A percentile compares a stretch with the other conserved stretches of the same genome.
phyloP scores from a whole-genome alignment of 2,329 filamentous ascomycete species.

The Lachnellula subtilissima region DNA sequence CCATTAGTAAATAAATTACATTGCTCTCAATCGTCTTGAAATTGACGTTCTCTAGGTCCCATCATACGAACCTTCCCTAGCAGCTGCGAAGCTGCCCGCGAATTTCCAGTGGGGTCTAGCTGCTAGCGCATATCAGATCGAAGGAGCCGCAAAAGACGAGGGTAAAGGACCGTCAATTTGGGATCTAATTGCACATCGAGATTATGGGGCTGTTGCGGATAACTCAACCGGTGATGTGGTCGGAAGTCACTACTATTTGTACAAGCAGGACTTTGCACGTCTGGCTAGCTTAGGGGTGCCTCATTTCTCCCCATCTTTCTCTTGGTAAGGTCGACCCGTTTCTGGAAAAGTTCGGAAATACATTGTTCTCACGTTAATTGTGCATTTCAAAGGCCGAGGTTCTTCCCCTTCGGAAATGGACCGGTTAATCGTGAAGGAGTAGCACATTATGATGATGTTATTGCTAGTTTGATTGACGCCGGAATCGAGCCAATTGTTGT shows the following conservation, averaged over 20 bases:
- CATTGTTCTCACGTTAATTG: conserved; percentile 14
- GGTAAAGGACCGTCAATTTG: conserved; percentile 40
- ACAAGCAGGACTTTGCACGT: conserved; percentile 52
- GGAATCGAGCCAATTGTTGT: conserved; percentile 46
- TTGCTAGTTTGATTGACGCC: conserved; percentile 44
- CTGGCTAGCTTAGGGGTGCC: conserved; percentile 48
- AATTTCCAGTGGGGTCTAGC: conserved; percentile 44
- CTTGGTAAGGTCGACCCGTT: conserved; percentile 21
- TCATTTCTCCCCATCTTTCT: conserved; percentile 40
- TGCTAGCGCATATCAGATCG: conserved; percentile 42
- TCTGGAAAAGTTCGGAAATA: conserved; percentile 33
- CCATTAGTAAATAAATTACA: conserved; percentile 33
- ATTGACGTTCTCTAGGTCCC: conserved; percentile 14
- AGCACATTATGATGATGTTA: conserved; percentile 50
- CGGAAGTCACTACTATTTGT: conserved; percentile 49
- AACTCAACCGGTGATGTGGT: conserved; percentile 45
- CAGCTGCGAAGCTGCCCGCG: conserved; percentile 35
- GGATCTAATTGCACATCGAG: conserved; percentile 35
- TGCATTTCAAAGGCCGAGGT: conserved; percentile 44
- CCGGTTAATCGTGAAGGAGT: conserved; percentile 48
- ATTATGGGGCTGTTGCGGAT: conserved; percentile 31
- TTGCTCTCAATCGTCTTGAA: conserved; percentile 28
- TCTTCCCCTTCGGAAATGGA: conserved; percentile 47
- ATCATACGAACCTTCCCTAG: conserved; percentile 21
- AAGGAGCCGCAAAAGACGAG: conserved; percentile 43